These are phyloP conservation scores for Shiraia bambusicola DNA, from an alignment of 2,329 filamentous ascomycete species.

Conservation along the genomic window DNA sequence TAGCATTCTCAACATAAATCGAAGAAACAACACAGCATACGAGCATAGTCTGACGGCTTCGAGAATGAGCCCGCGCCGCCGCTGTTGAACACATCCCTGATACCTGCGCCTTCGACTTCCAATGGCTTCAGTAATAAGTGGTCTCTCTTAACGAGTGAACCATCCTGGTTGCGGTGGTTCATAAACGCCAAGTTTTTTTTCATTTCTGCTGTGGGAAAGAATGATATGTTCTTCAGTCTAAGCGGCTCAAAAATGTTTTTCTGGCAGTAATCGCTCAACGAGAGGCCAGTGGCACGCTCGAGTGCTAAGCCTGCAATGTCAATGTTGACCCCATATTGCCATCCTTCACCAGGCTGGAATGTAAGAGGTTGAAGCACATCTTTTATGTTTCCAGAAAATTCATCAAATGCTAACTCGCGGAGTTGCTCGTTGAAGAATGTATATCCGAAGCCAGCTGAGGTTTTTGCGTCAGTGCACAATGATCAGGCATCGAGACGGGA, in stretches of 20 bases:
- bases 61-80: conserved; percentile 64
- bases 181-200: conserved; percentile 57
- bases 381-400: conserved; percentile 57
- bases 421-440: conserved; percentile 51
- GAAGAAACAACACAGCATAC: conserved; percentile 42
- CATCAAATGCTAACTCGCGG: conserved; percentile 55
- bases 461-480: neutral
- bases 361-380: conserved; percentile 58
- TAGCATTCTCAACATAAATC: conserved; percentile 5
- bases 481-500: no score
- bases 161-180: conserved; percentile 54
- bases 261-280: conserved; percentile 48
- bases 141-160: conserved; percentile 44
- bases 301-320: conserved; percentile 52
- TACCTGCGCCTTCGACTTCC: conserved; percentile 44
- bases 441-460: conserved; percentile 49
- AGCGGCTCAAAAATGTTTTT: conserved; percentile 49
- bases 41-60: conserved; percentile 59
- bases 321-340: conserved; percentile 55
- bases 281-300: conserved; percentile 47
- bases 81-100: conserved; percentile 54
- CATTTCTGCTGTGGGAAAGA: conserved; percentile 60
- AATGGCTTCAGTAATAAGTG: conserved; percentile 55
- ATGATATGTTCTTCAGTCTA: conserved; percentile 52
- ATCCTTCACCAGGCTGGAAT: conserved; percentile 62